Evolutionary conservation across 208 protist genomes (phyloP).

Genomic region (Leishmania amazonensis): DNA sequence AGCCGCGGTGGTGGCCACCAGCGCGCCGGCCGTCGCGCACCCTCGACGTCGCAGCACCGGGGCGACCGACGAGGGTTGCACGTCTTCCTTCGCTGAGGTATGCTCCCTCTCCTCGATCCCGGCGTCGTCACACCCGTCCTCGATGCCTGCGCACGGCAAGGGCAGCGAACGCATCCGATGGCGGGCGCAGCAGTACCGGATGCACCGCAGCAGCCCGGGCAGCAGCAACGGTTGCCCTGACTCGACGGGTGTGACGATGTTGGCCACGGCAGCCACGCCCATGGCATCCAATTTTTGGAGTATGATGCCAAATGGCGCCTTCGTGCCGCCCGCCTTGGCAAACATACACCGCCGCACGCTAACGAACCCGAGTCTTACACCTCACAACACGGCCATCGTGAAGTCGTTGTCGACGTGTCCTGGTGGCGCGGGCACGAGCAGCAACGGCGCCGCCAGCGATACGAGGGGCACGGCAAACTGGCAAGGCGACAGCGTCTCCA

Average conservation of each 20-base stretch:
- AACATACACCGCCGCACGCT: not conserved
- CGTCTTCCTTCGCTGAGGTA: slow-evolving; percentile 20
- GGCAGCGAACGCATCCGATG: not conserved
- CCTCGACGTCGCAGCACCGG: slow-evolving; percentile 7
- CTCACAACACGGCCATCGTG: not conserved
- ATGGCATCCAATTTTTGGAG: not conserved
- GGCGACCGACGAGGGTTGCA: slow-evolving; percentile 24
- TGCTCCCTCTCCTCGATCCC: slow-evolving; percentile 2
- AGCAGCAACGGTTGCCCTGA: not conserved
- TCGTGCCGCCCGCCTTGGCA: not conserved
- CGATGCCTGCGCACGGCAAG: not conserved
- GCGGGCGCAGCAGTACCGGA: not conserved
- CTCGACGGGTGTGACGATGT: not conserved
- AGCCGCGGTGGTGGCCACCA: not conserved
- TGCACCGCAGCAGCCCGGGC: not conserved
- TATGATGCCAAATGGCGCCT: not conserved
- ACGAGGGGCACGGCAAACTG: not conserved
- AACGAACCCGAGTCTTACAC: not conserved
- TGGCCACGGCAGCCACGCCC: not conserved
- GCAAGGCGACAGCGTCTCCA: slow-evolving; percentile 10
- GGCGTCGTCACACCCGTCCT: not conserved
- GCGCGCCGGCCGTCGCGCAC: not conserved
- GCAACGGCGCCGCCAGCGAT: not conserved
- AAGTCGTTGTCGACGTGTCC: too few relatives aligned
- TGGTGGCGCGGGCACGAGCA: not conserved